Conservation (phyloP, 2,329 filamentous ascomycete species). For the Xenoacremonium recifei region DNA sequence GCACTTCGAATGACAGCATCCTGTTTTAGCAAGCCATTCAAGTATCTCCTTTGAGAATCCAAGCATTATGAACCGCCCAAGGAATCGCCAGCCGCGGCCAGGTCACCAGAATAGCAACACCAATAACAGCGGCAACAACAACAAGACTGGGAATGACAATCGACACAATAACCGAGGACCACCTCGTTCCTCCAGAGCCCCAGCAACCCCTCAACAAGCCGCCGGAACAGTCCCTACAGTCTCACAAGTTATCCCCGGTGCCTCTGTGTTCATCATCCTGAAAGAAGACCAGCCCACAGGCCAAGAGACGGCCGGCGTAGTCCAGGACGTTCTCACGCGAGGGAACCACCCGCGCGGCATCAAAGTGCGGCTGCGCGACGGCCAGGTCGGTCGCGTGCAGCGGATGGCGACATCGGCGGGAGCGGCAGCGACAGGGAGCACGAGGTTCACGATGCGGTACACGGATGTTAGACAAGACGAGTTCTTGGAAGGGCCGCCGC, state of each 20-base stretch:
- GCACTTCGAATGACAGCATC: no score
- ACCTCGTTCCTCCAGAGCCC: constrained; percentile 14
- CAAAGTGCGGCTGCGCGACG: constrained; percentile 72
- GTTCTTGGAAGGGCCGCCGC: constrained; percentile 36
- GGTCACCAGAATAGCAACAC: constrained; percentile 22
- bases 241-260: constrained; percentile 58
- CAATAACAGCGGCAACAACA: no score
- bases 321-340: constrained; percentile 67
- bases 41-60: no score
- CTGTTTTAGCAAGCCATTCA: no score
- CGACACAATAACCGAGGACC: constrained; percentile 16
- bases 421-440: constrained; percentile 8
- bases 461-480: constrained; percentile 35
- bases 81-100: constrained; percentile 31
- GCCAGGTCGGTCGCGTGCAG: constrained; percentile 73
- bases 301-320: constrained; percentile 63
- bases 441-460: constrained; percentile 30
- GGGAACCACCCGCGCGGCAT: constrained; percentile 77
- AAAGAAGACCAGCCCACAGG: constrained; percentile 77
- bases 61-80: constrained; percentile 29
- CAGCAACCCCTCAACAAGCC: constrained; percentile 34
- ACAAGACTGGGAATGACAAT: no score
- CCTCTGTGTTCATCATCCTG: constrained; percentile 68
- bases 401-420: constrained; percentile 41
- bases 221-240: constrained; percentile 44